These are phyloP conservation scores for Larix sibirica DNA, from an alignment of 83 land plant genomes.

Conservation along the genomic window DNA sequence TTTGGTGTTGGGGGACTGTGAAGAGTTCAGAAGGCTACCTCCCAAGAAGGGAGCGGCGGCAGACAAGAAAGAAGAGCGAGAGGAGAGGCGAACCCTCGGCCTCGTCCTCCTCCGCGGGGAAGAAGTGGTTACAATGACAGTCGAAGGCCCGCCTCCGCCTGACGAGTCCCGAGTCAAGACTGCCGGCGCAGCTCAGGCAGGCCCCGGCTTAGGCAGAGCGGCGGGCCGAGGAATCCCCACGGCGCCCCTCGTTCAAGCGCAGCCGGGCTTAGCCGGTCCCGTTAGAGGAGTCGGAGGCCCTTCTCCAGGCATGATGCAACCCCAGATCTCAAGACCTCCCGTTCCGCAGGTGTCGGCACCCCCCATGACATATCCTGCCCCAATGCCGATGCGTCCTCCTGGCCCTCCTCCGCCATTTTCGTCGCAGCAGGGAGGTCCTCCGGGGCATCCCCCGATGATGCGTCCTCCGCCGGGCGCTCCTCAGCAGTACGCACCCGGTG, in stretches of 20 bases:
- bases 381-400: conserved; percentile 26
- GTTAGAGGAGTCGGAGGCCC: conserved; percentile 96
- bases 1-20: conserved; percentile 96
- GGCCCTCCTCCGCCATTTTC: conserved; percentile 26
- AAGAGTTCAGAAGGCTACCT: conserved; percentile 95
- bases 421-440: conserved; percentile 35
- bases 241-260: conserved; percentile 80
- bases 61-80: conserved; percentile 61
- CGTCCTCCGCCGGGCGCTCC: conserved; percentile 41
- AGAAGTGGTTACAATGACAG: conserved; percentile 94
- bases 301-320: conserved; percentile 98
- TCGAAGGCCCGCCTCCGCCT: conserved; percentile 95
- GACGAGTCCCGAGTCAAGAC: conserved; percentile 78
- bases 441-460: conserved; percentile 41
- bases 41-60: conserved; percentile 43
- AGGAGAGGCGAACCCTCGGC: conserved; percentile 95
- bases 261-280: conserved; percentile 96
- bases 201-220: conserved; percentile 94
- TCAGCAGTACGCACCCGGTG: conserved; percentile 52
- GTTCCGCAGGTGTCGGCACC: conserved; percentile 68
- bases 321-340: conserved; percentile 88
- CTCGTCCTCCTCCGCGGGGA: conserved; percentile 94
- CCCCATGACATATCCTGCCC: conserved; percentile 61
- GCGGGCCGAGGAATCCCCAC: conserved; percentile 90
- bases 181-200: conserved; percentile 64